A percentile compares a stretch with the other conserved stretches of the same genome.
Conservation (phyloP, 257 asterid genomes). For the Nicotiana knightiana region DNA sequence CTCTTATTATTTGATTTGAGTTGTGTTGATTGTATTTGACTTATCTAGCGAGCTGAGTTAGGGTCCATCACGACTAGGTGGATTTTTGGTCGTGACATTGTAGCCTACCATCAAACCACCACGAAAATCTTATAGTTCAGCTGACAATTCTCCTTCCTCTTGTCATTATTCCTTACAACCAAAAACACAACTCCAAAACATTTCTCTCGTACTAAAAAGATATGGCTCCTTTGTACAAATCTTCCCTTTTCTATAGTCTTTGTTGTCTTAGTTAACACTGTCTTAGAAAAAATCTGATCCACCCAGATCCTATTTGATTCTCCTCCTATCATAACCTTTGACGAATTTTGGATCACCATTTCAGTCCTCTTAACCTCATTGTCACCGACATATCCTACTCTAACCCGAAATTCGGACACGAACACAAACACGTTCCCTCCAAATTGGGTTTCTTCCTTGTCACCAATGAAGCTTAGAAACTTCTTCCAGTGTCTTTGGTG, state of each 20-base stretch:
- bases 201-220: not conserved
- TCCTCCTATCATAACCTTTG: conserved; percentile 24
- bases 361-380: conserved; percentile 27
- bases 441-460: conserved; percentile 24
- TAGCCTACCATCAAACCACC: not conserved
- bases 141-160: not conserved
- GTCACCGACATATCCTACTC: conserved; percentile 12
- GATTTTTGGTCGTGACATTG: too few relatives aligned
- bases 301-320: conserved; percentile 27
- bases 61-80: too few relatives aligned
- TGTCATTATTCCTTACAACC: not conserved
- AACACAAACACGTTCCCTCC: not conserved
- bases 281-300: conserved; percentile 18
- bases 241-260: not conserved
- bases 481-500: conserved; percentile 17
- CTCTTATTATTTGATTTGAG: too few relatives aligned
- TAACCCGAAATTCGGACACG: not conserved
- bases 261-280: not conserved
- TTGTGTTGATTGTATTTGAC: too few relatives aligned
- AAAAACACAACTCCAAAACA: not conserved
- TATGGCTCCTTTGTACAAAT: conserved; percentile 7
- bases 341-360: conserved; percentile 29
- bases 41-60: too few relatives aligned
- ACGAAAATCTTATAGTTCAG: not conserved
- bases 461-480: conserved; percentile 23